phyloP scores from a whole-genome alignment of 306 rosid genomes.

The Cercis canadensis region DNA sequence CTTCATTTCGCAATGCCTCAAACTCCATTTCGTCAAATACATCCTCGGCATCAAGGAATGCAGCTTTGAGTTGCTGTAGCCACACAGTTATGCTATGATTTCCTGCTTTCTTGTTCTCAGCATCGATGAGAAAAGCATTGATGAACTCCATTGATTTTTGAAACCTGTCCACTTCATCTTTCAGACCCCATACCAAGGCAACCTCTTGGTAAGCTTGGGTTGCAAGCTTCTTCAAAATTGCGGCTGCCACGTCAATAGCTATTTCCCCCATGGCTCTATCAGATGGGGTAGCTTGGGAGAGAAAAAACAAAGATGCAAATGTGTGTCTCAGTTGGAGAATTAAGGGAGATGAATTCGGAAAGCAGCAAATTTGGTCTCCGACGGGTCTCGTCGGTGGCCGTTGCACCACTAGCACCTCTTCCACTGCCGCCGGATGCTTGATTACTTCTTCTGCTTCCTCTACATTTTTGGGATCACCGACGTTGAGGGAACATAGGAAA shows the following conservation, averaged over 20 bases:
- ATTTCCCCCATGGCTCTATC: neutral
- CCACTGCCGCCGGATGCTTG: too few relatives aligned
- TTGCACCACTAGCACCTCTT: too few relatives aligned
- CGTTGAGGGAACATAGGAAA: too few relatives aligned
- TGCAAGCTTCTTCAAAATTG: neutral
- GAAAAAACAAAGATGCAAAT: too few relatives aligned
- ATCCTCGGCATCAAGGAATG: neutral
- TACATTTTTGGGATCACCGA: too few relatives aligned
- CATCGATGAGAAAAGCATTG: neutral
- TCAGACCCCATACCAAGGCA: neutral
- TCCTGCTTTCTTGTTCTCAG: neutral
- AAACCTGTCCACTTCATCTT: neutral
- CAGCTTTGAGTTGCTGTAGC: conserved; percentile 3
- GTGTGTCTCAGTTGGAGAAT: too few relatives aligned
- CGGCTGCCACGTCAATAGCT: neutral
- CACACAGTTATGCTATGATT: neutral
- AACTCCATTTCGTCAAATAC: conserved; percentile 33
- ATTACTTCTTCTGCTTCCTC: too few relatives aligned
- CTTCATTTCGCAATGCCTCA: neutral
- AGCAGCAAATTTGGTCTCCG: too few relatives aligned
- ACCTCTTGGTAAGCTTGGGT: neutral
- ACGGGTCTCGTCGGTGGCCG: too few relatives aligned
- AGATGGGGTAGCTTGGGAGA: too few relatives aligned
- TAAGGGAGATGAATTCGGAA: too few relatives aligned
- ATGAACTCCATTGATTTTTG: neutral